Evolutionary conservation across 345 rosid genomes (phyloP), one percentile per base, ranked within the genome.

Genomic region (Euphorbia lathyris): DNA sequence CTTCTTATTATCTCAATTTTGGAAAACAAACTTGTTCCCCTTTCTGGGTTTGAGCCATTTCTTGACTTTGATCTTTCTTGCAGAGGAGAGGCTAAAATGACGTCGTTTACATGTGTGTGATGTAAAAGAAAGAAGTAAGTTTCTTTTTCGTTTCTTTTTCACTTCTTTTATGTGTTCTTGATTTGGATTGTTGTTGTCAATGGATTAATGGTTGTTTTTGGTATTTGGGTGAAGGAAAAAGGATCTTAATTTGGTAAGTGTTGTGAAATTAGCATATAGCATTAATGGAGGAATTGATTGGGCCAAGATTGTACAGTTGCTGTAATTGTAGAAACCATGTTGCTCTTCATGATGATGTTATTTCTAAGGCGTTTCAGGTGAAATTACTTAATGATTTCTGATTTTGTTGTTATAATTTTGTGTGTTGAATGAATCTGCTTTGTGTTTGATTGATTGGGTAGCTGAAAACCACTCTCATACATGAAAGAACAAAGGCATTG

Each of bases 291-390:
- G 78, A 67, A 60, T 38, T 79, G 60, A 59, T 79, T 68, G 86
- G 84, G 38, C 83, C 84, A 61, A 79, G 89, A 74, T 50, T 85
- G 84, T 85, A 85, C 72, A 77, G 85, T 70, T 85, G 86, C 81
- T 83, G 81, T 63, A 81, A 85, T 83, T 85, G 89, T 79, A 81
- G 86, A 23, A 85, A 81, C 76, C 75, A 77, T 63, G 85, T 85
- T 71, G 85, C 85, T 36, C 77, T 81, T 76, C 89, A 85, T n/a
- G 86, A 85, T 64, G 86, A 85, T 78, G 82, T 85, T 71, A 85
- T 85, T 73, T 79, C 85, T 26, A 85, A 85, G 69, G 80, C 86
- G 23, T 85, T 85, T 75, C 89, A 85, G 85, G 86, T 85, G 36
- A 61, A 59, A 38, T 51, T 34, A 34, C 53, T 59, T 58, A 13